Conservation (phyloP, 2,329 filamentous ascomycete genomes). For the Cladophialophora bantiana region DNA sequence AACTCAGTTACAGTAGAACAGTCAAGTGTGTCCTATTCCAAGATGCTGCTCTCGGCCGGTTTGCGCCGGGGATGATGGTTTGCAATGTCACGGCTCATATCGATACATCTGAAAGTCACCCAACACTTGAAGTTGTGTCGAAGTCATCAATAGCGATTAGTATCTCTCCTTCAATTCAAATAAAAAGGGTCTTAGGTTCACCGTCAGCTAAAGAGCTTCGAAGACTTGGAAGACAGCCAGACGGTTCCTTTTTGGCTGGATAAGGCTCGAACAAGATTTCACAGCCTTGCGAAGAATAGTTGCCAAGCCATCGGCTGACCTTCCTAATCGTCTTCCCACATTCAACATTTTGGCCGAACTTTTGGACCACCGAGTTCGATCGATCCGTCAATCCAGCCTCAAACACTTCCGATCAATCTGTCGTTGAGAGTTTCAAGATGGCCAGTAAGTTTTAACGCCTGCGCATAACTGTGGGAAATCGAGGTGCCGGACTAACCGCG, state of each 20-base stretch:
- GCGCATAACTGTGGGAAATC: neutral
- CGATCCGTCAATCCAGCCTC: slow-evolving; percentile 11
- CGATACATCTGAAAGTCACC: neutral
- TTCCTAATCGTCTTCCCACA: slow-evolving; percentile 25
- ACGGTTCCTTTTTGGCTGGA: neutral
- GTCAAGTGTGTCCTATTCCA: neutral
- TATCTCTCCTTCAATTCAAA: neutral
- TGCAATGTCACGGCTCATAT: neutral
- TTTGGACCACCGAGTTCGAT: slow-evolving; percentile 14
- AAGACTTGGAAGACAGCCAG: neutral
- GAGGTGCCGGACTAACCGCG: slow-evolving; percentile 17
- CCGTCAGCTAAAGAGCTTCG: neutral
- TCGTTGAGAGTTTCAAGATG: slow-evolving; percentile 38
- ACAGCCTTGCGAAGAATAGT: neutral
- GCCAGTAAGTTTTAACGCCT: slow-evolving; percentile 37
- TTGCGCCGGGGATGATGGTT: neutral
- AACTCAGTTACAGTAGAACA: neutral
- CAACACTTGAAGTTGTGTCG: neutral
- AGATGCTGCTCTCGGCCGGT: neutral
- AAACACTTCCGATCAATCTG: slow-evolving; percentile 18
- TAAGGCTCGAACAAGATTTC: neutral
- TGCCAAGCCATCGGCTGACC: slow-evolving; percentile 28
- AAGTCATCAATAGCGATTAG: neutral
- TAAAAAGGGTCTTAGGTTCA: neutral
- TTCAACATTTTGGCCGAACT: slow-evolving; percentile 26